These are phyloP conservation scores for Trichoderma koningii DNA, from an alignment of 2,329 filamentous ascomycete species.

Conservation along the genomic window DNA sequence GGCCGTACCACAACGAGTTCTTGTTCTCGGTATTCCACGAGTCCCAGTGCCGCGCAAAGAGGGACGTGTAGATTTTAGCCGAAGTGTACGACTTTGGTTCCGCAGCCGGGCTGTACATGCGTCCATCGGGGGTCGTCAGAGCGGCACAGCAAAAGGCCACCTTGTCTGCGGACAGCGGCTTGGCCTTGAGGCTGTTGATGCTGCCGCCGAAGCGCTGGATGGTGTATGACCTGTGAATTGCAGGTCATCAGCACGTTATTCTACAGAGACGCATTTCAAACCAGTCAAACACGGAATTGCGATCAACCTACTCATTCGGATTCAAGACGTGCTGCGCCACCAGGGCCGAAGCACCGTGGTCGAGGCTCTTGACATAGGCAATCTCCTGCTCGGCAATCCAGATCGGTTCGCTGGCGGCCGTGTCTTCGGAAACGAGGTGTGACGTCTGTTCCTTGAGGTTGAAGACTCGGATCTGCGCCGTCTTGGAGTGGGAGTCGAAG, in stretches of 20 bases:
- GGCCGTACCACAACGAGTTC: slow-evolving; percentile 73
- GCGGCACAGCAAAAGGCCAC: slow-evolving; percentile 63
- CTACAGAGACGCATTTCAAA: no score
- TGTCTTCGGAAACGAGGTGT: slow-evolving; percentile 64
- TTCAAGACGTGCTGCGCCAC: slow-evolving; percentile 43
- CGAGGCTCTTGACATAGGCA: slow-evolving; percentile 54
- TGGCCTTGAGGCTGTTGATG: slow-evolving; percentile 62
- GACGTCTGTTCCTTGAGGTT: slow-evolving; percentile 68
- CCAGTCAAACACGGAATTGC: background rate
- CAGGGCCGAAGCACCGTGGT: slow-evolving; percentile 52
- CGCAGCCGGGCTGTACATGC: slow-evolving; percentile 66
- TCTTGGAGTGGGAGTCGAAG: slow-evolving; percentile 72
- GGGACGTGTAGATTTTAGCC: slow-evolving; percentile 70
- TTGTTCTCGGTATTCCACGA: slow-evolving; percentile 69
- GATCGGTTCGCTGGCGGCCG: slow-evolving; percentile 67
- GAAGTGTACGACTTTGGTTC: slow-evolving; percentile 62
- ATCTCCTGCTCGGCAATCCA: slow-evolving; percentile 73
- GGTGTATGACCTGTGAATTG: slow-evolving; percentile 29
- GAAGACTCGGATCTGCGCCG: slow-evolving; percentile 68
- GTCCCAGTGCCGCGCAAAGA: slow-evolving; percentile 85
- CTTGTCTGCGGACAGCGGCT: slow-evolving; percentile 51
- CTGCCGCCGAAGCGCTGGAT: slow-evolving; percentile 49
- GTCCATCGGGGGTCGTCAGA: slow-evolving; percentile 66
- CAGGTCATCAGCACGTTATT: no score
- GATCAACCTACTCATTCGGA: slow-evolving; percentile 44